Evolutionary conservation across 169 alveolate species (phyloP).

Genomic region (Plasmodium chabaudi): DNA sequence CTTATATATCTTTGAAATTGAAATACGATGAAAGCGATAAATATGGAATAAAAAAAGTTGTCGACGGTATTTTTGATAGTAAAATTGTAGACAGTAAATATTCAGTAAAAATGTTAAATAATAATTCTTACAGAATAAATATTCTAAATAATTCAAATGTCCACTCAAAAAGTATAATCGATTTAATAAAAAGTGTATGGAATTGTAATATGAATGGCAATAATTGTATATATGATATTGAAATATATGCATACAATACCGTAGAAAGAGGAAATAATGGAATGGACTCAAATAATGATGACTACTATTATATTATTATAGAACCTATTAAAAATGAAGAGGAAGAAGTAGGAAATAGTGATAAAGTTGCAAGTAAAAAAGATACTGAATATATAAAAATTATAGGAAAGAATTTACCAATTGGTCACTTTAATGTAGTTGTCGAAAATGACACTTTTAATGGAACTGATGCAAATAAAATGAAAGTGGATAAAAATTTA

Average conservation of each 20-base stretch:
- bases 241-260: background rate
- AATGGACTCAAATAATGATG: background rate
- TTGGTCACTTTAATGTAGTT: constrained; percentile 10
- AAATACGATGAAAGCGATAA: background rate
- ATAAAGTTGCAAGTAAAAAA: background rate
- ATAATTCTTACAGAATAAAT: background rate
- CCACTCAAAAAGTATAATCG: background rate
- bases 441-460: constrained; percentile 8
- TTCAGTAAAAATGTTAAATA: background rate
- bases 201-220: background rate
- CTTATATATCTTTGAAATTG: background rate
- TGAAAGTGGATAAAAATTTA: constrained; percentile 4
- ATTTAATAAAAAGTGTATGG: background rate
- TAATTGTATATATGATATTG: background rate
- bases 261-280: background rate
- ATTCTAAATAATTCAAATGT: background rate
- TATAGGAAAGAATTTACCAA: constrained; percentile 1
- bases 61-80: background rate
- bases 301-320: constrained; percentile 13
- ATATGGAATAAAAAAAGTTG: background rate
- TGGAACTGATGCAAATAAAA: constrained; percentile 13
- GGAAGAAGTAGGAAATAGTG: background rate
- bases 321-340: background rate
- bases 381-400: constrained; percentile 1
- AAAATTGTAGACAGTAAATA: background rate